These are phyloP conservation scores for Kregervanrija pseudodelftensis DNA, from an alignment of 805 yeast genomes.

Conservation along the genomic window DNA sequence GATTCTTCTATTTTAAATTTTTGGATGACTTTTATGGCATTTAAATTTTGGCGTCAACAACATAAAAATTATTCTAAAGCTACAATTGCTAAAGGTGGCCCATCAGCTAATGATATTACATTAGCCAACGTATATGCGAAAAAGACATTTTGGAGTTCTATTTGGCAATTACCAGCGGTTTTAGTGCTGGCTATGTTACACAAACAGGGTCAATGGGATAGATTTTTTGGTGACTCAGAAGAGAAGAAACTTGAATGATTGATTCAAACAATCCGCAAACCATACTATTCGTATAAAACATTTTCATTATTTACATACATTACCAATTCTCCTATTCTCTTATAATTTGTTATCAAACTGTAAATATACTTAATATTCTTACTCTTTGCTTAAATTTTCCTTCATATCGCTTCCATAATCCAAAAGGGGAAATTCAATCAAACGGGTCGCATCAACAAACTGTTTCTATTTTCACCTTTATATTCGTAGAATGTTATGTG, in stretches of 20 bases:
- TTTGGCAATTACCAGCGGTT: slow-evolving; percentile 88
- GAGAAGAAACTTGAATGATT: slow-evolving; percentile 9
- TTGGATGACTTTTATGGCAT: slow-evolving; percentile 79
- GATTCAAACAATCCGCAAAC: neutral
- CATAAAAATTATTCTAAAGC: slow-evolving; percentile 43
- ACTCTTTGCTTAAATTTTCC: neutral
- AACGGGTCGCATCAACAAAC: neutral
- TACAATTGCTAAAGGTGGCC: slow-evolving; percentile 27
- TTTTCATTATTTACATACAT: no score
- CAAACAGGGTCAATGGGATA: slow-evolving; percentile 93
- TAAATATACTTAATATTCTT: neutral
- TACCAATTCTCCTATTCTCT: no score
- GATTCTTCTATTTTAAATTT: slow-evolving; percentile 80
- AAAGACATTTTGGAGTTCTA: slow-evolving; percentile 88
- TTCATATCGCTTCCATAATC: neutral
- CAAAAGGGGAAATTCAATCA: neutral
- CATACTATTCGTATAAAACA: no score
- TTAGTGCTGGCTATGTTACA: slow-evolving; percentile 89
- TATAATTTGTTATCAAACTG: neutral
- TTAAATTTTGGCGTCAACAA: slow-evolving; percentile 82
- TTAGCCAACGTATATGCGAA: slow-evolving; percentile 68
- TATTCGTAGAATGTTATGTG: no score
- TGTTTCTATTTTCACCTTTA: no score
- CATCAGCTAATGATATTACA: slow-evolving; percentile 50
- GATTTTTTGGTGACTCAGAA: slow-evolving; percentile 34